Percentiles rank a stretch among this genome's conserved stretches.
These are phyloP conservation scores for Antitrichia curtipendula DNA, from an alignment of 225 moss, liverwort and hornwort species.

Conservation along the genomic window DNA sequence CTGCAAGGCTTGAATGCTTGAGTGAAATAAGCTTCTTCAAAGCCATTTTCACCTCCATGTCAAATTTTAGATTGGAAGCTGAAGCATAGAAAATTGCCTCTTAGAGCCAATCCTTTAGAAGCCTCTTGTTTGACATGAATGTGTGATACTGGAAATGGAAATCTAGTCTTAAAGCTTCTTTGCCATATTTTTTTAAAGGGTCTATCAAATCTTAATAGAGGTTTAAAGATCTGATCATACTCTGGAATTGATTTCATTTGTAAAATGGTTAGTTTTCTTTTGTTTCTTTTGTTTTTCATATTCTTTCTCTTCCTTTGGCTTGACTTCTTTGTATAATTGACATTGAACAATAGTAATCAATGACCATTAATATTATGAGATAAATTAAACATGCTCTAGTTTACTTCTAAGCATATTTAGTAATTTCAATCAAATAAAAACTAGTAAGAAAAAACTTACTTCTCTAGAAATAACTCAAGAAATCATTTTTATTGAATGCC, in stretches of 20 bases:
- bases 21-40: background rate
- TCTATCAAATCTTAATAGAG: background rate
- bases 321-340: background rate
- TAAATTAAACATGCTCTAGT: background rate
- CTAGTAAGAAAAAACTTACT: background rate
- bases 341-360: background rate
- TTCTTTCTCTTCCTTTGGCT: background rate
- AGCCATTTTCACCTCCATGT: background rate
- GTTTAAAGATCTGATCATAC: background rate
- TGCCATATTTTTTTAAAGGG: background rate
- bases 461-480: background rate
- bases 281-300: background rate
- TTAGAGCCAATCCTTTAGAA: background rate
- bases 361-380: background rate
- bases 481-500: background rate
- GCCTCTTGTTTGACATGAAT: background rate
- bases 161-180: background rate
- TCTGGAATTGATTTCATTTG: background rate
- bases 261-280: background rate
- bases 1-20: background rate
- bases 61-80: background rate
- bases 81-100: background rate
- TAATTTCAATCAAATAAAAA: background rate
- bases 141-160: background rate
- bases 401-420: background rate